These are phyloP conservation scores for Spergularia marina DNA, from an alignment of 148 eudicot species.

Conservation along the genomic window DNA sequence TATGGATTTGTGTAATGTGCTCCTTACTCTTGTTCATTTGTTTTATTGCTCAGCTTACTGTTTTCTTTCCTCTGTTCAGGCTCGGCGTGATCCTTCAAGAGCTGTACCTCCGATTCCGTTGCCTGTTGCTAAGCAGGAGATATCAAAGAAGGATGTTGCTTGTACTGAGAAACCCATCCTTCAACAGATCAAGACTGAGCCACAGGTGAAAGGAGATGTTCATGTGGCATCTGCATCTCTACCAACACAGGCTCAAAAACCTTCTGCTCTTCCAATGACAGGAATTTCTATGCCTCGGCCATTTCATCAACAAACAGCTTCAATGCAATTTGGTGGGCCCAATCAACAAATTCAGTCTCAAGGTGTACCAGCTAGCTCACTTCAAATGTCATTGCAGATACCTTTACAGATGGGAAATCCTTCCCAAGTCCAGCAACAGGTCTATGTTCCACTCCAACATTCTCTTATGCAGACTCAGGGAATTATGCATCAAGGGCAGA, in stretches of 20 bases:
- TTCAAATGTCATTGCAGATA: constrained; percentile 52
- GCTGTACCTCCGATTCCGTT: constrained; percentile 39
- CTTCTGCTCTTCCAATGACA: constrained; percentile 45
- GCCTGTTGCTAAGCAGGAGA: constrained; percentile 51
- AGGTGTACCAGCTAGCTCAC: constrained; percentile 41
- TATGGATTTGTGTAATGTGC: neutral
- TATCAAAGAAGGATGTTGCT: constrained; percentile 48
- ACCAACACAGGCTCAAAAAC: constrained; percentile 48
- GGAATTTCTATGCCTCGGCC: constrained; percentile 44
- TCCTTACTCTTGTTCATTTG: neutral
- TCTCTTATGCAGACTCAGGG: constrained; percentile 74
- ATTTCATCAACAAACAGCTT: constrained; percentile 44
- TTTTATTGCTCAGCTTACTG: neutral
- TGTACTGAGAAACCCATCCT: constrained; percentile 30
- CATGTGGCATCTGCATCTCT: constrained; percentile 42
- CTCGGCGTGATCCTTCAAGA: constrained; percentile 41
- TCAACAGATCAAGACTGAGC: constrained; percentile 34
- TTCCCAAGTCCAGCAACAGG: constrained; percentile 46
- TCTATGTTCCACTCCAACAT: constrained; percentile 66
- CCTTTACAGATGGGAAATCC: constrained; percentile 52
- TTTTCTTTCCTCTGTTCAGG: constrained; percentile 37
- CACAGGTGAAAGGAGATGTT: constrained; percentile 44
- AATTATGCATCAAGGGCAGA: constrained; percentile 72
- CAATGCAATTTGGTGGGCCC: constrained; percentile 54
- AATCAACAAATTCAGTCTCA: constrained; percentile 52